Evolutionary conservation across 2,329 filamentous ascomycete species (phyloP).

Genomic region (Drechslera avenae): DNA sequence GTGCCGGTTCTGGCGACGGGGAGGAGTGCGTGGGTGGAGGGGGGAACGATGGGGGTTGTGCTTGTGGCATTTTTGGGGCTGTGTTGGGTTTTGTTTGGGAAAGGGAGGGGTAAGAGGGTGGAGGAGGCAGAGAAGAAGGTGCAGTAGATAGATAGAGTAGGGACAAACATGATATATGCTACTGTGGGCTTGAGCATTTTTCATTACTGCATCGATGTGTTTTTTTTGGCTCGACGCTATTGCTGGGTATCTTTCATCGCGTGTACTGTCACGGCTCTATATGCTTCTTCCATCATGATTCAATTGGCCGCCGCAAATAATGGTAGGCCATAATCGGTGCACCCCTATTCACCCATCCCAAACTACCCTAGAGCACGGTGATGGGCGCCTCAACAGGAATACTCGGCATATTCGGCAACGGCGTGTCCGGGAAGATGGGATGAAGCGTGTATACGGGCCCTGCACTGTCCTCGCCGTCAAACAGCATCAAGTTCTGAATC

Average conservation of each 20-base stretch:
- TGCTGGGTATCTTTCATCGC: slow-evolving; percentile 14
- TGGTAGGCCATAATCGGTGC: background rate
- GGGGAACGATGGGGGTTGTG: slow-evolving; percentile 52
- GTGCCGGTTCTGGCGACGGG: slow-evolving; percentile 52
- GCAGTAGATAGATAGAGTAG: slow-evolving; percentile 17
- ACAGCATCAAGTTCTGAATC: slow-evolving; percentile 91
- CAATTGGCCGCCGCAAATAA: background rate
- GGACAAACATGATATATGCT: background rate
- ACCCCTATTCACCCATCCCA: background rate
- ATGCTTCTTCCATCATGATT: background rate
- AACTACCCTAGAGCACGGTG: slow-evolving; percentile 16
- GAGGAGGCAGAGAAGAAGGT: slow-evolving; percentile 26
- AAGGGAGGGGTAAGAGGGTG: slow-evolving; percentile 8
- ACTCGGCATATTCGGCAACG: slow-evolving; percentile 29
- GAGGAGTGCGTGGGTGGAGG: slow-evolving; percentile 46
- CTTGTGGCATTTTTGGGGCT: slow-evolving; percentile 53
- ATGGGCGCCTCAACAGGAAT: slow-evolving; percentile 31
- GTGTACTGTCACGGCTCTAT: background rate
- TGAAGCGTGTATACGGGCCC: slow-evolving; percentile 83
- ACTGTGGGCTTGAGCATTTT: too few species aligned
- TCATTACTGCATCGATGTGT: too few species aligned
- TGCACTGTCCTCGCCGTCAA: slow-evolving; percentile 82
- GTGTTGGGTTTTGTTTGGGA: slow-evolving; percentile 48
- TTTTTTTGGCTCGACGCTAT: too few species aligned
- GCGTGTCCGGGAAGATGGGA: slow-evolving; percentile 58